Evolutionary conservation across 2,329 filamentous ascomycete genomes (phyloP).

Genomic region (Penicillium freii): DNA sequence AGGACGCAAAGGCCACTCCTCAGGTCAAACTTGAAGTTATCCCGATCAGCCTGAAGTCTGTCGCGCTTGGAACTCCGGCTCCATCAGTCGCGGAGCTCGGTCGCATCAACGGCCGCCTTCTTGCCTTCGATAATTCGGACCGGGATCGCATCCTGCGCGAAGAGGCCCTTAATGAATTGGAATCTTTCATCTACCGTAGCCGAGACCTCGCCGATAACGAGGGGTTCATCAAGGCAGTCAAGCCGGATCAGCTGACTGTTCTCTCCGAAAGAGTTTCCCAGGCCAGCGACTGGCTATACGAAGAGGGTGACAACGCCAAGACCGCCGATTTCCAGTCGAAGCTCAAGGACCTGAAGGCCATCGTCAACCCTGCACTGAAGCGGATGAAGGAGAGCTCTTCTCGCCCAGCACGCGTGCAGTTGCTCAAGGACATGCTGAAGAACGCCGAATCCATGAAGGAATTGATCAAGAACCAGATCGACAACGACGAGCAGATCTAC

Average conservation of each 20-base stretch:
- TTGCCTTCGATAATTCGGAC: slow-evolving; percentile 84
- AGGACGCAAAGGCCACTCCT: slow-evolving; percentile 31
- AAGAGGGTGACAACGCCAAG: slow-evolving; percentile 72
- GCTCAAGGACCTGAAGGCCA: slow-evolving; percentile 71
- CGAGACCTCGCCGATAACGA: slow-evolving; percentile 79
- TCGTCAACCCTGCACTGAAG: slow-evolving; percentile 74
- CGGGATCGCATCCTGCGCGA: slow-evolving; percentile 72
- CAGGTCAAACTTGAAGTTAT: slow-evolving; percentile 54
- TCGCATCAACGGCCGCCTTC: slow-evolving; percentile 68
- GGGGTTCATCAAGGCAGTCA: slow-evolving; percentile 70
- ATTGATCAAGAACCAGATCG: slow-evolving; percentile 69
- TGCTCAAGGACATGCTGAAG: slow-evolving; percentile 68
- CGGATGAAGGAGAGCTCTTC: slow-evolving; percentile 69
- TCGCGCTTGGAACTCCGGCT: slow-evolving; percentile 44
- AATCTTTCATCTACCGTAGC: slow-evolving; percentile 85
- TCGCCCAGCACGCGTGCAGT: slow-evolving; percentile 67
- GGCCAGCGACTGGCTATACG: slow-evolving; percentile 87
- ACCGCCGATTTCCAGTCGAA: slow-evolving; percentile 72
- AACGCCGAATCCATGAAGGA: slow-evolving; percentile 69
- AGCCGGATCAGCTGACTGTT: slow-evolving; percentile 62
- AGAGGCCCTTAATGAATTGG: slow-evolving; percentile 88
- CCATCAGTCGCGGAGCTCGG: slow-evolving; percentile 39
- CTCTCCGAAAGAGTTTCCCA: slow-evolving; percentile 67
- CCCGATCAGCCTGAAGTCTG: slow-evolving; percentile 51
- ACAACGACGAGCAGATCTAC: slow-evolving; percentile 64